A percentile compares a stretch with the other conserved stretches of the same genome.
Evolutionary conservation across 1,284 basidiomycete species (phyloP).

Genomic region (Volvariella volvacea): DNA sequence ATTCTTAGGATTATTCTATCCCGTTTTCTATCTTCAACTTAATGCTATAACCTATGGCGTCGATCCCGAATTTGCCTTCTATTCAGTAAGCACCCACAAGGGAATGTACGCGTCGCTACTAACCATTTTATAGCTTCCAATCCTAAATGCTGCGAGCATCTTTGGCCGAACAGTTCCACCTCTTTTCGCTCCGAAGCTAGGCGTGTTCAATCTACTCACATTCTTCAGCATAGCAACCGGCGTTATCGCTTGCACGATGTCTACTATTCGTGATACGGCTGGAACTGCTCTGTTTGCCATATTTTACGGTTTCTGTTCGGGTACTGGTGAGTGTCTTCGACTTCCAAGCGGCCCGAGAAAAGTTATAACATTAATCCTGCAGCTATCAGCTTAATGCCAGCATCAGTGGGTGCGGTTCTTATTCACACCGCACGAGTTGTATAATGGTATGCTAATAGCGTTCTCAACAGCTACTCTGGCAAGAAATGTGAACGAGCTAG

Average conservation of each 20-base stretch:
- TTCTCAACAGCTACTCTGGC: constrained; percentile 5
- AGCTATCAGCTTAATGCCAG: neutral
- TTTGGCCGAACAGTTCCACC: constrained; percentile 40
- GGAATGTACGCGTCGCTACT: neutral
- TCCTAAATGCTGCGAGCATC: constrained; percentile 40
- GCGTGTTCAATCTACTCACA: constrained; percentile 25
- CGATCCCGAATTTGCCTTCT: constrained; percentile 35
- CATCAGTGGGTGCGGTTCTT: neutral
- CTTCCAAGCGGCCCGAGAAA: no score
- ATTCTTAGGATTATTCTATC: constrained; percentile 26
- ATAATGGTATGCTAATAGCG: no score
- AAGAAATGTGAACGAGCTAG: constrained; percentile 15
- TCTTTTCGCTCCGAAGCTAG: constrained; percentile 34
- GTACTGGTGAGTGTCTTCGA: constrained; percentile 9
- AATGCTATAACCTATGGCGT: constrained; percentile 37
- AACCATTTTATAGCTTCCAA: constrained; percentile 23
- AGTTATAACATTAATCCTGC: no score
- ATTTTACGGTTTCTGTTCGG: constrained; percentile 13
- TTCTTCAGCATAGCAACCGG: constrained; percentile 12
- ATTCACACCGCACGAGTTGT: constrained; percentile 14
- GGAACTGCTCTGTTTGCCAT: constrained; percentile 22
- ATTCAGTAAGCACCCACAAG: constrained; percentile 29
- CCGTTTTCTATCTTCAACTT: constrained; percentile 48
- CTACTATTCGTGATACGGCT: constrained; percentile 8
- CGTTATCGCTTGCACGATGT: constrained; percentile 22